Conservation (phyloP, 2,329 filamentous ascomycete species). For the Paramyrothecium roridum region DNA sequence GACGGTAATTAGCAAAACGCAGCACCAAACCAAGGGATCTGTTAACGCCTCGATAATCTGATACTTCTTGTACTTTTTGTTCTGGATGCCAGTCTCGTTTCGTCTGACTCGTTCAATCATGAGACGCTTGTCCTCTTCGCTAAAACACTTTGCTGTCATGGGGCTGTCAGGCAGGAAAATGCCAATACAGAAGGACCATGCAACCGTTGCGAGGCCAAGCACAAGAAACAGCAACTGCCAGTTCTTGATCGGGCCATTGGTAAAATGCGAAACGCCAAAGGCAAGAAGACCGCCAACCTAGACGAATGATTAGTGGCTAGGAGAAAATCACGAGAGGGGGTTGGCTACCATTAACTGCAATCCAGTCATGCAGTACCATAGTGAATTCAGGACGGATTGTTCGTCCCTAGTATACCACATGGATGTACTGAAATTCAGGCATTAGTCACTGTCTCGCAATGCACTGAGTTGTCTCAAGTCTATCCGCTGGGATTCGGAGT, state of each 20-base stretch:
- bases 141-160: conserved; percentile 46
- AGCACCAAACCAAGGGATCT: conserved; percentile 27
- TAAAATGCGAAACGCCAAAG: conserved; percentile 30
- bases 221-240: conserved; percentile 39
- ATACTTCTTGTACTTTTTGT: conserved; percentile 27
- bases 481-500: no score
- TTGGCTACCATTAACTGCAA: conserved; percentile 27
- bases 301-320: not conserved
- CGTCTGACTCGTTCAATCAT: conserved; percentile 25
- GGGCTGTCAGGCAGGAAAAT: conserved; percentile 48
- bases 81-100: conserved; percentile 34
- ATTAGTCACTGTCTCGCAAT: no score
- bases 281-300: conserved; percentile 33
- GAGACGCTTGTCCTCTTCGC: conserved; percentile 30
- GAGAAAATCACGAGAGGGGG: no score
- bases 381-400: conserved; percentile 11
- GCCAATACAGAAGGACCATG: conserved; percentile 30
- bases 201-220: conserved; percentile 31
- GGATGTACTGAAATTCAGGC: no score
- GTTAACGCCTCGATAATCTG: conserved; percentile 34
- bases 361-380: conserved; percentile 30
- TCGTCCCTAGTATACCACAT: conserved; percentile 13
- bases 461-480: no score
- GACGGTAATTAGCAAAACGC: conserved; percentile 1
- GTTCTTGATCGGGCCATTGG: conserved; percentile 15